Evolutionary conservation across 78 protist species (phyloP), one percentile per base, ranked within the genome.

Genomic region (Diacronema lutheri): DNA sequence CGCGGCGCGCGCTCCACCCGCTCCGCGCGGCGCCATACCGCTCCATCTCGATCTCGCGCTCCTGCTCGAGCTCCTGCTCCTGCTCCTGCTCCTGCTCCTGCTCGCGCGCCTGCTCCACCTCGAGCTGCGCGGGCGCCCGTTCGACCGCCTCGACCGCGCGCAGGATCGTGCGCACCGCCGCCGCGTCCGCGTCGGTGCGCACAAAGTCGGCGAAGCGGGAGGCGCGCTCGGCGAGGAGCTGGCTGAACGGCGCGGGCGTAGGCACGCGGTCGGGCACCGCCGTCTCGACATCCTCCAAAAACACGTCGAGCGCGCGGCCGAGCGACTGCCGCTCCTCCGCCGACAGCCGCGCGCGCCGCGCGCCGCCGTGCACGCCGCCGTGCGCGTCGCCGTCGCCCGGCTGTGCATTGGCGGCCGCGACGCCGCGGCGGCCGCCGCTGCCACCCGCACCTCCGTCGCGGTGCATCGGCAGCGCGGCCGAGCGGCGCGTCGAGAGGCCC

Each of bases 31-130:
- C n/a, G n/a, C n/a, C n/a, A n/a, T n/a, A 44, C 62, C 74, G 57
- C 81, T 84, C 88, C 66, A 84, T 72, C 81, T 84, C 88, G 72
- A 84, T 72, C 79, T 88, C 91, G 26, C 33, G 66, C 79, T 88
- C 87, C 69, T 88, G 91, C 64, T 88, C 88, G 29, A 31, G 31
- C 68, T 82, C 86, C 80, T 64, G 80, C 66, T 82, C 78, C 58
- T 57, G 72, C 65, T 82, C 79, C 79, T 66, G 55, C 79, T 82
- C 80, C 35, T 71, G 82, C 72, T 84, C 88, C 74, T 69, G 73
- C 72, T 83, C 90, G 64, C 38, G 85, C 25, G 35, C 0, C 33
- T 55, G 56, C 84, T 79, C 84, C 31, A 71, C 38, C 16, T 56
- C 37, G 33, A 79, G 33, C 40, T 58, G 19, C 21, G 0, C 12